Evolutionary conservation across 306 rosid species (phyloP).

Genomic region (Sicyos baderoa): DNA sequence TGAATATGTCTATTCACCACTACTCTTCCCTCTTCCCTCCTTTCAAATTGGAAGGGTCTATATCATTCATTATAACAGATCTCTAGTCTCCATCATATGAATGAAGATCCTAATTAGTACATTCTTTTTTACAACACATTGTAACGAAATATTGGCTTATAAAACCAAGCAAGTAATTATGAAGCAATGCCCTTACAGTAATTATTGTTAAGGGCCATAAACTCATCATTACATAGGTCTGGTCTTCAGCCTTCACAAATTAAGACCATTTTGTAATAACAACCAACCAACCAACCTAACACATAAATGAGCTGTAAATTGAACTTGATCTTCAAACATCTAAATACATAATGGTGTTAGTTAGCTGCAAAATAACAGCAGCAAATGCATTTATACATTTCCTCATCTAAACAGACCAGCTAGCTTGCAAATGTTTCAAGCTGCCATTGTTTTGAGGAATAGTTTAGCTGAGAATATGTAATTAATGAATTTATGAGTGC

Average conservation of each 20-base stretch:
- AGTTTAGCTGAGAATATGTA: neutral
- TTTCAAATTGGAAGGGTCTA: too few species aligned
- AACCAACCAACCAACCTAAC: neutral
- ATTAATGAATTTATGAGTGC: constrained; percentile 10
- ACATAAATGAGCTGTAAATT: constrained; percentile 5
- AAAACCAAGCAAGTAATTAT: neutral
- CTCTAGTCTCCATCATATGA: too few species aligned
- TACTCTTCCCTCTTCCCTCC: too few species aligned
- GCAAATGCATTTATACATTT: constrained; percentile 2
- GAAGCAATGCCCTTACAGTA: neutral
- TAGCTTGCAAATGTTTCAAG: neutral
- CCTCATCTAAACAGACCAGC: constrained; percentile 1
- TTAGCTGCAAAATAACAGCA: constrained; percentile 9
- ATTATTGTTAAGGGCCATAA: neutral
- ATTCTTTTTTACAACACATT: too few species aligned
- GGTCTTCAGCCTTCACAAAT: neutral
- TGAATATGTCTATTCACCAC: too few species aligned
- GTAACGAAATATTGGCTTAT: neutral
- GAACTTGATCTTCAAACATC: neutral
- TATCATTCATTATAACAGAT: too few species aligned
- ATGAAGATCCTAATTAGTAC: too few species aligned
- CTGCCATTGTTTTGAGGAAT: constrained; percentile 8
- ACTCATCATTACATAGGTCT: neutral
- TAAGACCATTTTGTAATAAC: neutral
- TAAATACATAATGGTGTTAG: neutral